Conservation (phyloP, 768 basidiomycete species). For the Artomyces pyxidatus region DNA sequence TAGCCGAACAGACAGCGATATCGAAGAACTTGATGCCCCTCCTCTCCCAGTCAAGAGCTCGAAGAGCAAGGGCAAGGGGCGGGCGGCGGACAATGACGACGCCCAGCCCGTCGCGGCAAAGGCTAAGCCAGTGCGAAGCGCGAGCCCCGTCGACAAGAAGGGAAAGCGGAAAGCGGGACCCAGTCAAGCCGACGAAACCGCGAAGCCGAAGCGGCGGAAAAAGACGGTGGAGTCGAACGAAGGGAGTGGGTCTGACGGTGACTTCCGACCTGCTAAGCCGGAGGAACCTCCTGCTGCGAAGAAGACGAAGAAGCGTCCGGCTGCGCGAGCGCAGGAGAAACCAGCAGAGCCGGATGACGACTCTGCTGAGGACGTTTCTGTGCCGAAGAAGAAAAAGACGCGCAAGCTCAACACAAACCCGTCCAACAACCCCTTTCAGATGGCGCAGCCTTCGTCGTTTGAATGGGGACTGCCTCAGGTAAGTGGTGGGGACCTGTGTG, state of each 20-base stretch:
- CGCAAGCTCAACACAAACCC: too few species aligned
- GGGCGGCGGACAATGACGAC: too few species aligned
- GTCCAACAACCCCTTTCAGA: constrained; percentile 10
- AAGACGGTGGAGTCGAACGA: not conserved
- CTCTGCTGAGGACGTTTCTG: constrained; percentile 1
- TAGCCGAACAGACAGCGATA: not conserved
- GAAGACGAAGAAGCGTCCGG: not conserved
- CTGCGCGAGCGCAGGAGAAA: not conserved
- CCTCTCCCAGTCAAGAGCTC: constrained; percentile 8
- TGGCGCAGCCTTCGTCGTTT: constrained; percentile 7
- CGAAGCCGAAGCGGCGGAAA: constrained; percentile 2
- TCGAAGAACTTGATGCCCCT: not conserved
- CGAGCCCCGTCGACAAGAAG: constrained; percentile 16
- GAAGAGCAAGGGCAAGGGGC: constrained; percentile 12
- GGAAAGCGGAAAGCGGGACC: constrained; percentile 32
- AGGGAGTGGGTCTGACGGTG: not conserved
- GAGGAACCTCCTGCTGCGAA: too few species aligned
- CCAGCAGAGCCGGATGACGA: not conserved
- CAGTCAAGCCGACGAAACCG: constrained; percentile 16
- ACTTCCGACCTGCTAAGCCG: not conserved
- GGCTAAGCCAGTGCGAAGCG: constrained; percentile 1
- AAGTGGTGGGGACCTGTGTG: not conserved
- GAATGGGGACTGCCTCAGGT: constrained; percentile 13
- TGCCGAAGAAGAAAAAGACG: constrained; percentile 14
- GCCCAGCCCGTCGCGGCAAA: too few species aligned